These are phyloP conservation scores for Ehretia macrophylla DNA, from an alignment of 257 asterid species.

Conservation along the genomic window DNA sequence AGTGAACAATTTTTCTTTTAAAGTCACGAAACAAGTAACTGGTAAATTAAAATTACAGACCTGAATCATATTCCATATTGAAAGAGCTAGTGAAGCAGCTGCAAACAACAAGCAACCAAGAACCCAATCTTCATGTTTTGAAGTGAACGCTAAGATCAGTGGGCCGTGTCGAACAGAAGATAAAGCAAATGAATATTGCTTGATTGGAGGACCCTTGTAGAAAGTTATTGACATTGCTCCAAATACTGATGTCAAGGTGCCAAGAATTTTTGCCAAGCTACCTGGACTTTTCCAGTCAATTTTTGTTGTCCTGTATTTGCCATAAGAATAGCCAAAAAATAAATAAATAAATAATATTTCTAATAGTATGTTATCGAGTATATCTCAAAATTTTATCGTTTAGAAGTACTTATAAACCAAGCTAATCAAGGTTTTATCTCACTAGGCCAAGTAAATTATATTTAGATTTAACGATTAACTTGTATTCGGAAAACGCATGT, in stretches of 20 bases:
- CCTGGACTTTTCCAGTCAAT: constrained; percentile 45
- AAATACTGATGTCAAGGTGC: constrained; percentile 44
- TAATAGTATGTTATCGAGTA: too few species aligned
- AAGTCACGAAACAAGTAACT: too few species aligned
- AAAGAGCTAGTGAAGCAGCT: constrained; percentile 53
- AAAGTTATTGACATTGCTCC: constrained; percentile 42
- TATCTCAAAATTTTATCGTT: too few species aligned
- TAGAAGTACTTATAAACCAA: too few species aligned
- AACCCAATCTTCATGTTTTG: constrained; percentile 62
- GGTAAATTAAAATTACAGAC: constrained; percentile 23
- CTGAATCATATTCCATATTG: constrained; percentile 66
- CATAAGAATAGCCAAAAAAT: constrained; percentile 2
- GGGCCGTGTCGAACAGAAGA: constrained; percentile 20
- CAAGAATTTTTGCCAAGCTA: constrained; percentile 51
- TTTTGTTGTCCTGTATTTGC: constrained; percentile 38
- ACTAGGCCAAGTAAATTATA: too few species aligned
- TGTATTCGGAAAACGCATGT: too few species aligned
- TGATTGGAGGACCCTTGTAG: constrained; percentile 40
- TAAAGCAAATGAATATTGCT: constrained; percentile 29
- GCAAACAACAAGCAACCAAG: constrained; percentile 67
- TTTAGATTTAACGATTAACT: too few species aligned
- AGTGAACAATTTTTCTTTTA: too few species aligned
- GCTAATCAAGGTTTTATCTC: too few species aligned
- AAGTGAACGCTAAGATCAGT: constrained; percentile 43
- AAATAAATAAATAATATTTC: too few species aligned